Percentiles rank a stretch among this genome's conserved stretches.
Conservation (phyloP, 192 early-diverging fungal genomes). For the Anaeromyces robustus region DNA sequence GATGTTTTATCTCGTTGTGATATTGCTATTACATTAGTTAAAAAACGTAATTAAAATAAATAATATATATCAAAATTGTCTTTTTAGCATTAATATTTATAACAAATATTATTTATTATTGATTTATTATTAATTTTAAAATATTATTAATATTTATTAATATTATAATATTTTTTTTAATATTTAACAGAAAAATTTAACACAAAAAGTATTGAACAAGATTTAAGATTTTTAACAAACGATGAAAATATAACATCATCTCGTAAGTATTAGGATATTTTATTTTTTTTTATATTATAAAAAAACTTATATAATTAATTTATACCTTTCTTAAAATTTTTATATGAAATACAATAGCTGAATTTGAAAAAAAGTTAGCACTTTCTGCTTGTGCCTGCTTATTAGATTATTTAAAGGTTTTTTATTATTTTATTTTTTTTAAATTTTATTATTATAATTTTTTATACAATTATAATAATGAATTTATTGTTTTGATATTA, state of each 20-base stretch:
- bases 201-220: slow-evolving; percentile 69
- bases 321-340: too few species aligned
- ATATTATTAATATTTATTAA: neutral
- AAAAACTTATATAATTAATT: too few species aligned
- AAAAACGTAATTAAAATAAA: slow-evolving; percentile 22
- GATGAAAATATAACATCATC: slow-evolving; percentile 22
- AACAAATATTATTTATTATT: too few species aligned
- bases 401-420: slow-evolving; percentile 51
- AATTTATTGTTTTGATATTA: too few species aligned
- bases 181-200: slow-evolving; percentile 36
- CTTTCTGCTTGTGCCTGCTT: slow-evolving; percentile 50
- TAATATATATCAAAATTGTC: too few species aligned
- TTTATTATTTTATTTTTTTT: slow-evolving; percentile 4
- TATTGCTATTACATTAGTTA: slow-evolving; percentile 53
- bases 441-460: too few species aligned
- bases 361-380: slow-evolving; percentile 54
- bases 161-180: neutral
- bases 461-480: too few species aligned
- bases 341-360: too few species aligned
- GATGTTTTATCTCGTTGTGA: slow-evolving; percentile 58
- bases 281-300: too few species aligned
- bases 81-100: too few species aligned
- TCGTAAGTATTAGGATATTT: too few species aligned
- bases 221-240: slow-evolving; percentile 62
- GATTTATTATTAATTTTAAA: neutral